A percentile compares a stretch with the other conserved stretches of the same genome.
Conservation (phyloP, 805 yeast species). For the Spathaspora girioi region DNA sequence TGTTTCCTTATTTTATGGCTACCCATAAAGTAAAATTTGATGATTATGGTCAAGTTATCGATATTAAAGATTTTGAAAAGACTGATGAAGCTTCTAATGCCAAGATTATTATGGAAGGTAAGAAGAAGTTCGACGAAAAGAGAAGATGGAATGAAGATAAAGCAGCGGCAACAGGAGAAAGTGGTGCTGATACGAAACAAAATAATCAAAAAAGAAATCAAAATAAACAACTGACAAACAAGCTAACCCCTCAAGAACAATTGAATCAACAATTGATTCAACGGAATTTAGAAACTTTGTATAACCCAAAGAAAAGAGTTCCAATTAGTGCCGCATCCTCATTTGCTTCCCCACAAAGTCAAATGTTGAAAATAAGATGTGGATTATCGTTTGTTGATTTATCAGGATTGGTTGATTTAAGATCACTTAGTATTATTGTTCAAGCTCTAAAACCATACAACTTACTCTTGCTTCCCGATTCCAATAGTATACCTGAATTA, state of each 20-base stretch:
- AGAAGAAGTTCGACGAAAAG: slow-evolving; percentile 33
- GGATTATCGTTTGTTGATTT: slow-evolving; percentile 75
- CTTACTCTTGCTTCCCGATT: slow-evolving; percentile 54
- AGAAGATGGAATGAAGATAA: slow-evolving; percentile 15
- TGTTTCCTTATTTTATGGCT: slow-evolving; percentile 65
- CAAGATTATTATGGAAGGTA: slow-evolving; percentile 34
- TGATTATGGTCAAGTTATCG: slow-evolving; percentile 83
- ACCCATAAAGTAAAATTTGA: slow-evolving; percentile 58
- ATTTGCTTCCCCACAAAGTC: slow-evolving; percentile 9
- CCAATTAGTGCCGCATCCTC: slow-evolving; percentile 17
- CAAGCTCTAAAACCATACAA: slow-evolving; percentile 77
- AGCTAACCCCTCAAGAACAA: slow-evolving; percentile 41
- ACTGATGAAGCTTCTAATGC: slow-evolving; percentile 46
- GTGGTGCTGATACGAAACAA: slow-evolving; percentile 8
- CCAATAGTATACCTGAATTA: slow-evolving; percentile 19
- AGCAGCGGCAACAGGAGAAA: slow-evolving; percentile 4
- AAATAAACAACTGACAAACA: slow-evolving; percentile 16
- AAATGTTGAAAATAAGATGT: slow-evolving; percentile 56
- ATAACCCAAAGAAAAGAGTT: slow-evolving; percentile 48
- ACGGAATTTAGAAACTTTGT: slow-evolving; percentile 45
- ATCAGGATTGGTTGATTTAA: slow-evolving; percentile 76
- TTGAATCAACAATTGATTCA: slow-evolving; percentile 38
- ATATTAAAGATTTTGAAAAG: slow-evolving; percentile 57
- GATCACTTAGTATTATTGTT: slow-evolving; percentile 75
- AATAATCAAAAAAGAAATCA: slow-evolving; percentile 9